phyloP scores from a whole-genome alignment of 2,329 filamentous ascomycete genomes.

The Sordariomycetes sp. region DNA sequence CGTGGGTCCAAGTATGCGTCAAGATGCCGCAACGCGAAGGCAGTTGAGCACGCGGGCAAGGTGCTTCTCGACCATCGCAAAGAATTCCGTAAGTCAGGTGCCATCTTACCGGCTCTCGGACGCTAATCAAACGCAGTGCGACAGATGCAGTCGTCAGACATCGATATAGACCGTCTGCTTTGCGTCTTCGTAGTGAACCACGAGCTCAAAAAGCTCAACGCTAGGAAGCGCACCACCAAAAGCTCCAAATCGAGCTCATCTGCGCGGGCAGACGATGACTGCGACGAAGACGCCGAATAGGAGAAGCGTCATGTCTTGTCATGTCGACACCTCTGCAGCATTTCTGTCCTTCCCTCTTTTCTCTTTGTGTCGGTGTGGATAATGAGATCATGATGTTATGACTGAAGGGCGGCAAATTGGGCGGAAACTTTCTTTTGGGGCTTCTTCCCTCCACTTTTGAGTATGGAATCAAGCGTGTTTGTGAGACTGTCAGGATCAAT shows the following conservation, averaged over 20 bases:
- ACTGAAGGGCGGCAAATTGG: conserved; percentile 13
- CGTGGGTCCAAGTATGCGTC: conserved; percentile 17
- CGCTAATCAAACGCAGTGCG: conserved; percentile 18
- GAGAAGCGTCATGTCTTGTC: not conserved
- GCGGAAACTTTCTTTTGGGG: conserved; percentile 22
- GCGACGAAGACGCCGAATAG: conserved; percentile 15
- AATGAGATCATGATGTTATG: conserved; percentile 4
- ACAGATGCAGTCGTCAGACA: conserved; percentile 18
- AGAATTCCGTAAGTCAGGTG: conserved; percentile 21
- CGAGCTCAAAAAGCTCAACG: conserved; percentile 28
- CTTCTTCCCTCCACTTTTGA: conserved; percentile 21
- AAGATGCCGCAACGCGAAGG: conserved; percentile 15
- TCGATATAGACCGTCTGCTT: conserved; percentile 22
- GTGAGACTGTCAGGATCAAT: conserved; percentile 22
- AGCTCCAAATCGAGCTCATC: conserved; percentile 14
- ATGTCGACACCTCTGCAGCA: not conserved
- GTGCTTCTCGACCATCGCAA: conserved; percentile 23
- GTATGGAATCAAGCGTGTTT: conserved; percentile 20
- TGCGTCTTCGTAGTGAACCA: conserved; percentile 25
- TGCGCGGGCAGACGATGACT: conserved; percentile 9
- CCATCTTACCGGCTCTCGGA: not conserved
- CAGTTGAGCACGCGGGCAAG: conserved; percentile 16
- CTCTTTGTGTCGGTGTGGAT: conserved; percentile 1
- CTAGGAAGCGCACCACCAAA: conserved; percentile 19
- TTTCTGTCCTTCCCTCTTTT: conserved; percentile 5